These are phyloP conservation scores for Phlegmacium glaucopus DNA, from an alignment of 768 basidiomycete species.

Conservation along the genomic window DNA sequence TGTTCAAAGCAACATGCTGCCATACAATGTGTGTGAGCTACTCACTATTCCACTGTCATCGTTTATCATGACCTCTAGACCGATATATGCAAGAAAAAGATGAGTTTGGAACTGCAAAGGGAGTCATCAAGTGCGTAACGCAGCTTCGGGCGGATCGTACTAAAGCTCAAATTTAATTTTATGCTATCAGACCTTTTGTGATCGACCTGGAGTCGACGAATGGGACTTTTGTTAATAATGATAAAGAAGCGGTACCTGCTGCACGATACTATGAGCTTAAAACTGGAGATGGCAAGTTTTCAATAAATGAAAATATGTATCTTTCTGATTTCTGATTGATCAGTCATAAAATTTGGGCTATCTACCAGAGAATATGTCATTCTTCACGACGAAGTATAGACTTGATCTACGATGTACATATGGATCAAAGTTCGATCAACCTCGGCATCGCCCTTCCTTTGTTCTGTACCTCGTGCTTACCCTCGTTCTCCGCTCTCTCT, in stretches of 20 bases:
- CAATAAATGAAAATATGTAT: not conserved
- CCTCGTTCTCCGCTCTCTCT: too few relatives aligned
- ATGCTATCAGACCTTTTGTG: slow-evolving; percentile 76
- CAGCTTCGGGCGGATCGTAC: not conserved
- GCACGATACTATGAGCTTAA: slow-evolving; percentile 86
- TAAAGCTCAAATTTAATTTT: not conserved
- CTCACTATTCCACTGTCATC: not conserved
- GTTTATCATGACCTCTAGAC: slow-evolving; percentile 38
- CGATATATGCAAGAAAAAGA: slow-evolving; percentile 85
- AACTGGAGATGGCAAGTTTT: slow-evolving; percentile 65
- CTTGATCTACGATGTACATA: not conserved
- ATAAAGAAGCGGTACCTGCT: slow-evolving; percentile 79
- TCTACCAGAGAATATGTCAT: slow-evolving; percentile 83
- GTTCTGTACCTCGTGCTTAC: too few relatives aligned
- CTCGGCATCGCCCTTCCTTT: too few relatives aligned
- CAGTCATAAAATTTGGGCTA: slow-evolving; percentile 85
- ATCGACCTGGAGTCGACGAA: slow-evolving; percentile 99
- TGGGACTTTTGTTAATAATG: slow-evolving; percentile 87
- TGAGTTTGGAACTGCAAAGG: slow-evolving; percentile 78
- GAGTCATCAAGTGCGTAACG: slow-evolving; percentile 73
- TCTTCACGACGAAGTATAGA: slow-evolving; percentile 68
- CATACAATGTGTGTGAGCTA: slow-evolving; percentile 72
- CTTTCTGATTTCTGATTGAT: not conserved
- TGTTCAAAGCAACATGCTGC: slow-evolving; percentile 98
- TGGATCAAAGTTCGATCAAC: too few relatives aligned